Evolutionary conservation across 1,284 basidiomycete species (phyloP).

Genomic region (Pulveroboletus sp.): DNA sequence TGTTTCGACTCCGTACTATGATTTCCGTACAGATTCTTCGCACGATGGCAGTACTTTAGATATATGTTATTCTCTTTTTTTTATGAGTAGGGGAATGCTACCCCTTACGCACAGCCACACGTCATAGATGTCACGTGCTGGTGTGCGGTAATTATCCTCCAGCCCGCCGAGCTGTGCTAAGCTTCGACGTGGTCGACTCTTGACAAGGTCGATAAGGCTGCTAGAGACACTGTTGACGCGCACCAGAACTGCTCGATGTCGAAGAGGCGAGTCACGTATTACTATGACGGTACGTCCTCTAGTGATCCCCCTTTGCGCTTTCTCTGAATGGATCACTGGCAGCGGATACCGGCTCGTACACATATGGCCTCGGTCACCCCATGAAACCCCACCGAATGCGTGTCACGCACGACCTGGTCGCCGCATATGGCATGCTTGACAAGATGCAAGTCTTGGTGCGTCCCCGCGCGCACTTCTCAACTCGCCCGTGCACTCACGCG

Average conservation of each 20-base stretch:
- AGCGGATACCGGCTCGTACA: slow-evolving; percentile 82
- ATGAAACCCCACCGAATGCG: slow-evolving; percentile 97
- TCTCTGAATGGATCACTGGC: slow-evolving; percentile 5
- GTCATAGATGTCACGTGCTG: slow-evolving; percentile 20
- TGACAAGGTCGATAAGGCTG: not conserved
- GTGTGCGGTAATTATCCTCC: too few species aligned
- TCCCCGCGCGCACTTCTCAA: not conserved
- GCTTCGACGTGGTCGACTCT: not conserved
- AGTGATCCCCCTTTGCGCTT: not conserved
- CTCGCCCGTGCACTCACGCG: not conserved
- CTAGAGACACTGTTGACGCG: not conserved
- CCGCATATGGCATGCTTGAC: slow-evolving; percentile 86
- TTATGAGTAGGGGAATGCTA: not conserved
- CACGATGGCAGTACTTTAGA: slow-evolving; percentile 9
- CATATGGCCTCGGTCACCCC: slow-evolving; percentile 86
- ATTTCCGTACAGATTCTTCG: not conserved
- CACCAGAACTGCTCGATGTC: slow-evolving; percentile 42
- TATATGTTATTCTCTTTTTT: slow-evolving; percentile 13
- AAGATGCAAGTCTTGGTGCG: slow-evolving; percentile 88
- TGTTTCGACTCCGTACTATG: not conserved
- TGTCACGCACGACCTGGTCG: slow-evolving; percentile 90
- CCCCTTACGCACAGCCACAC: slow-evolving; percentile 20
- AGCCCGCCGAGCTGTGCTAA: too few species aligned
- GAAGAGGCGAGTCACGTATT: slow-evolving; percentile 60
- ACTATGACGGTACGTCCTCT: slow-evolving; percentile 53